phyloP scores from a whole-genome alignment of 2,329 filamentous ascomycete species.

The Monosporascus sp. region DNA sequence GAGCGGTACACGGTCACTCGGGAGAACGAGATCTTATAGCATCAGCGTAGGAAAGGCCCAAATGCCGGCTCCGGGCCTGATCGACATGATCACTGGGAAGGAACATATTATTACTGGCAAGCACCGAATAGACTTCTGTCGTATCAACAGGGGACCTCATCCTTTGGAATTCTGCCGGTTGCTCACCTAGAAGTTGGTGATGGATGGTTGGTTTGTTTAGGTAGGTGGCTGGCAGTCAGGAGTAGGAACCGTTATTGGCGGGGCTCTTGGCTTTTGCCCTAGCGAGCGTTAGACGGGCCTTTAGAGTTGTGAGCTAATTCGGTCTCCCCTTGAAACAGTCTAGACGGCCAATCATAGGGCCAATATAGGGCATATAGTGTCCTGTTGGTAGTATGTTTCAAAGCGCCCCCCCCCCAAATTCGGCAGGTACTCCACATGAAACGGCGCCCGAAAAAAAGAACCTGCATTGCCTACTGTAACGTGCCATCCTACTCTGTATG shows the following conservation, averaged over 20 bases:
- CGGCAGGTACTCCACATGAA: background rate
- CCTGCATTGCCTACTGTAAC: slow-evolving; percentile 11
- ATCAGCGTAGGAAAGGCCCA: too few species aligned
- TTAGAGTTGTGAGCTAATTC: background rate
- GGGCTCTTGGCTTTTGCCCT: background rate
- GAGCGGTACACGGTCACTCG: too few species aligned
- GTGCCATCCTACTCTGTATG: slow-evolving; percentile 9
- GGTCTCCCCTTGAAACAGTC: slow-evolving; percentile 13
- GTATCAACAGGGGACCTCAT: background rate
- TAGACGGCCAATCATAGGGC: slow-evolving; percentile 14
- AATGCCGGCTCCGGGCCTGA: too few species aligned
- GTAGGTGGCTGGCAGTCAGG: background rate
- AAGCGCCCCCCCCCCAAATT: too few species aligned
- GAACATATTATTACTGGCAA: too few species aligned
- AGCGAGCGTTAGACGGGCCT: background rate
- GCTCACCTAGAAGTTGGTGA: background rate
- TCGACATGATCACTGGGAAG: too few species aligned
- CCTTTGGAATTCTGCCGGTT: background rate
- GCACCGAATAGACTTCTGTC: too few species aligned
- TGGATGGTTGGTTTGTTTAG: background rate
- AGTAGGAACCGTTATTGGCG: background rate
- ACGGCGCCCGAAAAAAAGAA: background rate
- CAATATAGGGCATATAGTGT: background rate
- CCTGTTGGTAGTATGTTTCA: background rate
- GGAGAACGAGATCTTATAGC: too few species aligned